Evolutionary conservation across 805 yeast species (phyloP).

Genomic region (Sungouiozyma ichnusensis): DNA sequence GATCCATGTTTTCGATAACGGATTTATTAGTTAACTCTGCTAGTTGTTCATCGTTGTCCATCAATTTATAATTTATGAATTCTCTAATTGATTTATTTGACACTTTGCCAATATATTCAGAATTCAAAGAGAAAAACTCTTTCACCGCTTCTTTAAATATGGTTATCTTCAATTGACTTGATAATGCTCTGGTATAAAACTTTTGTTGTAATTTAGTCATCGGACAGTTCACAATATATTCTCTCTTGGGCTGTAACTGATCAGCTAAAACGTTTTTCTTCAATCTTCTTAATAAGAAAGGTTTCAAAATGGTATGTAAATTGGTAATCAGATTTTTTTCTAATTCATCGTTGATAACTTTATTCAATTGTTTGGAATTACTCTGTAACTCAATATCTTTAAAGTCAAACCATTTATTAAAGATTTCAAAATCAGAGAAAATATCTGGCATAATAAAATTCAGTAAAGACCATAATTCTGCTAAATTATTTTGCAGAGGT

Average conservation of each 20-base stretch:
- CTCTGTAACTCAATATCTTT: conserved; percentile 38
- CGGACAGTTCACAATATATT: conserved; percentile 68
- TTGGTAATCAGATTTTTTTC: conserved; percentile 58
- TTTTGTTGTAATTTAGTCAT: conserved; percentile 52
- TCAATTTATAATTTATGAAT: conserved; percentile 33
- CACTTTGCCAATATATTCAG: conserved; percentile 21
- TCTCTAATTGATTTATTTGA: conserved; percentile 30
- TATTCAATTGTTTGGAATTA: conserved; percentile 24
- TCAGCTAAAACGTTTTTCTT: conserved; percentile 59
- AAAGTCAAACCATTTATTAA: conserved; percentile 92
- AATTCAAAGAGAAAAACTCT: conserved; percentile 41
- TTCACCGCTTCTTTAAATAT: conserved; percentile 38
- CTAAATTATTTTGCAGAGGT: conserved; percentile 82
- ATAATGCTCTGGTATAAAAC: conserved; percentile 46
- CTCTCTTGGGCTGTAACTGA: conserved; percentile 78
- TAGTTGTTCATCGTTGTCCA: conserved; percentile 1
- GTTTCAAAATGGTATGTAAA: conserved; percentile 79
- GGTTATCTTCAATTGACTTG: conserved; percentile 34
- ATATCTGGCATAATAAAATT: conserved; percentile 90
- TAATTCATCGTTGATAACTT: conserved; percentile 45
- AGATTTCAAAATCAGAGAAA: conserved; percentile 78
- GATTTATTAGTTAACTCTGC: background rate
- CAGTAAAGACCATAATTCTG: conserved; percentile 84
- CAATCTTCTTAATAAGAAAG: conserved; percentile 74
- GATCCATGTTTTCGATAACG: conserved; percentile 13